phyloP scores from a whole-genome alignment of 2,329 filamentous ascomycete species.

The Venturia aucupariae region DNA sequence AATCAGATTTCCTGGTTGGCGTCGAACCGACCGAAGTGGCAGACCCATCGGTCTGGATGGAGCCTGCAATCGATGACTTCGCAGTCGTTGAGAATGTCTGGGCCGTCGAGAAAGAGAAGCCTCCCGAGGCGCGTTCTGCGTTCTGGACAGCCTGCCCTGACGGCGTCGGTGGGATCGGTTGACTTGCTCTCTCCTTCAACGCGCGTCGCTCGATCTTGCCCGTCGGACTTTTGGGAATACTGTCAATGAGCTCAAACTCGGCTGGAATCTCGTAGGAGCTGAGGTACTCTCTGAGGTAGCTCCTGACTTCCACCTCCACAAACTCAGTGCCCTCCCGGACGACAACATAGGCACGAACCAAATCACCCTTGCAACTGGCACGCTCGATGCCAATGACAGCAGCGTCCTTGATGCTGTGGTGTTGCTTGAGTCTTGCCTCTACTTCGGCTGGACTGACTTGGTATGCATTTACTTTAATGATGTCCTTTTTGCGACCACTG shows the following conservation, averaged over 20 bases:
- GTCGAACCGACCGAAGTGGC: not conserved
- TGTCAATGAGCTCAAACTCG: constrained; percentile 15
- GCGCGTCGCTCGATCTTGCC: constrained; percentile 17
- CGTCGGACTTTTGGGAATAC: constrained; percentile 17
- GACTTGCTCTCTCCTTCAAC: constrained; percentile 14
- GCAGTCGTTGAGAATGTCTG: not conserved
- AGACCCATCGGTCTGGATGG: not conserved
- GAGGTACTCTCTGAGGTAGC: constrained; percentile 11
- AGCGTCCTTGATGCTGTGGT: constrained; percentile 13
- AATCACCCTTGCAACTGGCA: constrained; percentile 8
- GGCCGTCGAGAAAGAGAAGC: not conserved
- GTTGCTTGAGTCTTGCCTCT: constrained; percentile 11
- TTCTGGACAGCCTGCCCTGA: not conserved
- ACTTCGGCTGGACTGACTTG: constrained; percentile 15
- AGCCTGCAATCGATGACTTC: not conserved
- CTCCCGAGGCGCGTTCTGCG: not conserved
- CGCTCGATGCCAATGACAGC: constrained; percentile 15
- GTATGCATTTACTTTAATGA: constrained; percentile 14
- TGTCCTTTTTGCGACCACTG: constrained; percentile 16
- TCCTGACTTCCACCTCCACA: constrained; percentile 11
- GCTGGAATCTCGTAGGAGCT: constrained; percentile 16
- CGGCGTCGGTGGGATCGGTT: not conserved
- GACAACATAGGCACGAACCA: constrained; percentile 15
- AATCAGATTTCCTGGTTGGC: not conserved
- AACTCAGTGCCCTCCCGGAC: constrained; percentile 3